Evolutionary conservation across 1,139 yeast species (phyloP).

Genomic region (Debaryomyces sp.): DNA sequence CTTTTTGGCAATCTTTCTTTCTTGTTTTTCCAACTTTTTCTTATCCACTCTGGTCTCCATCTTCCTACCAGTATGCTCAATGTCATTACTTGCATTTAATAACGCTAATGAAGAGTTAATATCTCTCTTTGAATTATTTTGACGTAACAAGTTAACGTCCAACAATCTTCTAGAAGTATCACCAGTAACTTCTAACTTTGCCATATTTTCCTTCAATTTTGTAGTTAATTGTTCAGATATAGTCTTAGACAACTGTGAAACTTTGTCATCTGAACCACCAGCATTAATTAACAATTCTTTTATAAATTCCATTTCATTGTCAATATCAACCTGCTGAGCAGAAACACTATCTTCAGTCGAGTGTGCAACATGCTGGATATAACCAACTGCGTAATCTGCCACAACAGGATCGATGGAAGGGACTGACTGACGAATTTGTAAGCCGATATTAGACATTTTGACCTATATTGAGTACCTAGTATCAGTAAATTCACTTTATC

Average conservation of each 20-base stretch:
- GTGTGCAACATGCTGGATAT: slow-evolving; percentile 73
- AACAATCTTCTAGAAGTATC: slow-evolving; percentile 81
- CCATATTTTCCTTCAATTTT: slow-evolving; percentile 68
- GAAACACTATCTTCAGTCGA: slow-evolving; percentile 82
- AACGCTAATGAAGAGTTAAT: slow-evolving; percentile 71
- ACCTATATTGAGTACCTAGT: background rate
- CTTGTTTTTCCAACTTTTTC: slow-evolving; percentile 96
- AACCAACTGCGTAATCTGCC: slow-evolving; percentile 89
- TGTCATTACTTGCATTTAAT: slow-evolving; percentile 76
- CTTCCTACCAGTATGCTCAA: slow-evolving; percentile 88
- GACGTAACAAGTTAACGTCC: slow-evolving; percentile 63
- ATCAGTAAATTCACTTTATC: background rate
- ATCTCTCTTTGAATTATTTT: slow-evolving; percentile 68
- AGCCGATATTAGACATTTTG: slow-evolving; percentile 54
- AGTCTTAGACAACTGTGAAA: slow-evolving; percentile 48
- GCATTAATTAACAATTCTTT: slow-evolving; percentile 70
- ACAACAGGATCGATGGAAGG: slow-evolving; percentile 89
- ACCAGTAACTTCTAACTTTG: slow-evolving; percentile 68
- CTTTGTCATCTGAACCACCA: slow-evolving; percentile 69
- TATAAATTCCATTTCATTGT: slow-evolving; percentile 67
- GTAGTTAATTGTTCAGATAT: slow-evolving; percentile 53
- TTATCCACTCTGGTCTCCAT: slow-evolving; percentile 94
- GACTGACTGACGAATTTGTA: slow-evolving; percentile 84
- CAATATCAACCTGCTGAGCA: slow-evolving; percentile 69
- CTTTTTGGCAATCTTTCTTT: slow-evolving; percentile 93